Conservation (phyloP, 1,284 basidiomycete species). For the Marasmius sp. region DNA sequence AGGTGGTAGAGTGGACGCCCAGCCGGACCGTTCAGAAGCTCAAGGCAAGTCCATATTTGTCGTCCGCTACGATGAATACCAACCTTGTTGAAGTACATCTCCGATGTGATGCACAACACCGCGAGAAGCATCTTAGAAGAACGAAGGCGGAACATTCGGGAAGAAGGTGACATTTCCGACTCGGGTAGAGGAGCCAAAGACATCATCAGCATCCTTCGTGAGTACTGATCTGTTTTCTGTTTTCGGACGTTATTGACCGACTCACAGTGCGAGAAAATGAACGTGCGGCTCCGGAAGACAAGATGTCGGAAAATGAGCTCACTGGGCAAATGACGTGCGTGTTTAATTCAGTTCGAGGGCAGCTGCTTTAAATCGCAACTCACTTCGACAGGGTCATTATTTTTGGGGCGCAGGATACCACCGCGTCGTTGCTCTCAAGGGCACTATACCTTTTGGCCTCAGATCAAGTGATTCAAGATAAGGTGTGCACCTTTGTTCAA, state of each 20-base stretch:
- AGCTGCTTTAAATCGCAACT: not conserved
- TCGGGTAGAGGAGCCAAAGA: conserved; percentile 35
- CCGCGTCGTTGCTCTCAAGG: conserved; percentile 37
- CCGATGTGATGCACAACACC: conserved; percentile 47
- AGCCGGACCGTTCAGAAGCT: conserved; percentile 41
- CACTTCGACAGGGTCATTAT: conserved; percentile 33
- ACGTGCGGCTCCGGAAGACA: conserved; percentile 27
- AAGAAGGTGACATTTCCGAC: conserved; percentile 17
- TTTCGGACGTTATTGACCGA: not conserved
- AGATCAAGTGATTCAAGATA: conserved; percentile 30
- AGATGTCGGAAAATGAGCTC: conserved; percentile 39
- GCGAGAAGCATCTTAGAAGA: conserved; percentile 39
- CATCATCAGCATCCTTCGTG: conserved; percentile 50
- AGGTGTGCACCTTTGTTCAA: not conserved
- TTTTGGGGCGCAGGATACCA: conserved; percentile 48
- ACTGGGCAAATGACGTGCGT: conserved; percentile 49
- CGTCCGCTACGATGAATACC: not conserved
- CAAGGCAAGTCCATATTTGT: conserved; percentile 19
- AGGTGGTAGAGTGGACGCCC: conserved; percentile 44
- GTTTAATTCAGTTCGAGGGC: not conserved
- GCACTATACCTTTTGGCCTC: conserved; percentile 33
- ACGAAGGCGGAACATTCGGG: conserved; percentile 30
- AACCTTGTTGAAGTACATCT: conserved; percentile 26
- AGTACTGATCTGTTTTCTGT: conserved; percentile 21
- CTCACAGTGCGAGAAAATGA: conserved; percentile 40